Evolutionary conservation across 2,329 filamentous ascomycete genomes (phyloP).

Genomic region (Fusarium haematococcum): DNA sequence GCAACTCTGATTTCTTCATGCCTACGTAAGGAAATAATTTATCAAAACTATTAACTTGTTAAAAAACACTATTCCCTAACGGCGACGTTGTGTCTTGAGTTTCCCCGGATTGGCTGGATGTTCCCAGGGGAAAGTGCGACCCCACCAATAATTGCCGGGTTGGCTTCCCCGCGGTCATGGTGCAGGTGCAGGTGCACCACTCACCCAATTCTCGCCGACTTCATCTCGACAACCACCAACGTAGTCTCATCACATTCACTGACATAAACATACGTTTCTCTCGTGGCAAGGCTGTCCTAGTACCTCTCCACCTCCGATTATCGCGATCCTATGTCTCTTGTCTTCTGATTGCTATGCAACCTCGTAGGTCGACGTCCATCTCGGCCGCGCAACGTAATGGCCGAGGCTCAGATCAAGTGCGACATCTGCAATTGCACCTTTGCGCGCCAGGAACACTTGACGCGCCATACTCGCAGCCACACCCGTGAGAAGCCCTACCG

Average conservation of each 20-base stretch:
- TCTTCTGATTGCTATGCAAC: not conserved
- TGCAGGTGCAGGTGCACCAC: not conserved
- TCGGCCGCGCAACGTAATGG: not conserved
- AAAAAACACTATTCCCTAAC: not conserved
- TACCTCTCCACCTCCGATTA: not conserved
- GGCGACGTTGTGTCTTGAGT: not conserved
- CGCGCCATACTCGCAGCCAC: slow-evolving; percentile 28
- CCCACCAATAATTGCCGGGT: not conserved
- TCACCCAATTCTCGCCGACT: not conserved
- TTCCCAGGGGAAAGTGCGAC: not conserved
- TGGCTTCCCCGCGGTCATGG: not conserved
- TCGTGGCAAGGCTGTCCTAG: not conserved
- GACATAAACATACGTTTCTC: not conserved
- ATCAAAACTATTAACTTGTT: not conserved
- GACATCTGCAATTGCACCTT: slow-evolving; percentile 19
- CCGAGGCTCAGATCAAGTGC: not conserved
- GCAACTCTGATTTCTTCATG: not conserved
- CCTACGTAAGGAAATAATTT: not conserved
- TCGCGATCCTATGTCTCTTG: not conserved
- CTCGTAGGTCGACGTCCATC: not conserved
- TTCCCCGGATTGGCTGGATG: not conserved
- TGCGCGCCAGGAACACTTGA: slow-evolving; percentile 27
- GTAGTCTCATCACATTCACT: not conserved
- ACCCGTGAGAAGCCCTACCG: slow-evolving; percentile 31
- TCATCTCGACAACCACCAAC: not conserved